These are phyloP conservation scores for Rhipidocladum racemiflorum DNA, from an alignment of 176 grass and related monocot genomes.

Conservation along the genomic window DNA sequence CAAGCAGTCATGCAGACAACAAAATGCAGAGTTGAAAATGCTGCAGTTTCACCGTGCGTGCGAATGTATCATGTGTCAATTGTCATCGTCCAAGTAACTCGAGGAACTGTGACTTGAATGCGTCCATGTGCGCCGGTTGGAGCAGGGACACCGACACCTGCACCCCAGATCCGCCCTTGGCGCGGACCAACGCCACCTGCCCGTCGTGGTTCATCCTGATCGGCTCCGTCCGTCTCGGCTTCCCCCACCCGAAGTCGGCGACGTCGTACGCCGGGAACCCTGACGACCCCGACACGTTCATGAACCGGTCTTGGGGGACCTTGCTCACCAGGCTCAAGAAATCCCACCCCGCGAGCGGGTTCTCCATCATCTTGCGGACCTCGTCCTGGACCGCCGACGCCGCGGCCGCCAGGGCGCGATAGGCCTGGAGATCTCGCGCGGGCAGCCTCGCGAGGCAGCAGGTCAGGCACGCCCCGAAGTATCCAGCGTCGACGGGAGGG, in stretches of 20 bases:
- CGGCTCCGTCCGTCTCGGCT: slow-evolving; percentile 35
- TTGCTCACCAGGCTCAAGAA: background rate
- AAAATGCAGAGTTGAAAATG: too few species aligned
- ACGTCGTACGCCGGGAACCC: slow-evolving; percentile 41
- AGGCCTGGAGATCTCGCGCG: slow-evolving; percentile 6
- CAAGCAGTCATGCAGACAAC: too few species aligned
- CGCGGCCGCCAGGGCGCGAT: background rate
- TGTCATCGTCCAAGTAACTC: background rate
- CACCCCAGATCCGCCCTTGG: slow-evolving; percentile 8
- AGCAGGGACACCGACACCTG: slow-evolving; percentile 25
- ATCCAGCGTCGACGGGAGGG: slow-evolving; percentile 12
- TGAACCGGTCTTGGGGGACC: background rate
- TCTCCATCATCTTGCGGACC: slow-evolving; percentile 3
- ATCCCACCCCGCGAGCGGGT: slow-evolving; percentile 28
- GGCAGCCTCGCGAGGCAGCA: background rate
- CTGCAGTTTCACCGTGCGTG: too few species aligned
- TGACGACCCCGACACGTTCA: slow-evolving; percentile 33
- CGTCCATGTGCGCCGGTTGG: background rate
- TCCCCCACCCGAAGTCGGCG: slow-evolving; percentile 54
- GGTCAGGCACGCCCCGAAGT: slow-evolving; percentile 37
- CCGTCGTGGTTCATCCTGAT: slow-evolving; percentile 42
- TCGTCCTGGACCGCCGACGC: slow-evolving; percentile 26
- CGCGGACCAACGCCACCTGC: slow-evolving; percentile 20
- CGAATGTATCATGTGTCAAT: too few species aligned
- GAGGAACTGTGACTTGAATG: slow-evolving; percentile 17